Percentiles rank a stretch among this genome's conserved stretches.
Evolutionary conservation across 2,329 filamentous ascomycete species (phyloP).

Genomic region (Aspergillus sp.): DNA sequence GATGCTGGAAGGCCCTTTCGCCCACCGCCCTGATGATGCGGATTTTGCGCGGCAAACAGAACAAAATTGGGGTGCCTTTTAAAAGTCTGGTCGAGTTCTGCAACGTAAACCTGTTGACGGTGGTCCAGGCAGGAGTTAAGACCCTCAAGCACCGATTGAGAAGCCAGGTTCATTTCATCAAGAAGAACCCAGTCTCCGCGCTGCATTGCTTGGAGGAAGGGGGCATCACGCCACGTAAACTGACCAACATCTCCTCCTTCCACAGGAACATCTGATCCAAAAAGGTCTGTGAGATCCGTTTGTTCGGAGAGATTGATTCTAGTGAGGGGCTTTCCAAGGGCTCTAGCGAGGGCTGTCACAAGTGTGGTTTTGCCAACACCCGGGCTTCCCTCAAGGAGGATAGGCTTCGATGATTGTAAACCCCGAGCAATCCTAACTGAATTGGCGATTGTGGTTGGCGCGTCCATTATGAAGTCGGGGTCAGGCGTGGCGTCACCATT

Average conservation of each 20-base stretch:
- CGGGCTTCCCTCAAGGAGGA: slow-evolving; percentile 92
- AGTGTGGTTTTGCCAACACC: slow-evolving; percentile 96
- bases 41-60: slow-evolving; percentile 96
- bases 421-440: slow-evolving; percentile 85
- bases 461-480: slow-evolving; percentile 67
- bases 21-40: slow-evolving; percentile 92
- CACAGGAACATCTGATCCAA: slow-evolving; percentile 90
- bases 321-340: slow-evolving; percentile 72
- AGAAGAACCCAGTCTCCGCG: slow-evolving; percentile 91
- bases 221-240: slow-evolving; percentile 92
- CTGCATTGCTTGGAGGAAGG: slow-evolving; percentile 94
- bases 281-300: slow-evolving; percentile 94
- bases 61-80: slow-evolving; percentile 79
- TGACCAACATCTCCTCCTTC: slow-evolving; percentile 85
- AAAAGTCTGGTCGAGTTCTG: slow-evolving; percentile 91
- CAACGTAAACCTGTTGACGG: slow-evolving; percentile 88
- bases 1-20: slow-evolving; percentile 90
- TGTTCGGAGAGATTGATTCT: slow-evolving; percentile 97
- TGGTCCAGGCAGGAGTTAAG: slow-evolving; percentile 95
- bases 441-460: slow-evolving; percentile 82
- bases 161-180: slow-evolving; percentile 98
- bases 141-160: slow-evolving; percentile 91
- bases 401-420: slow-evolving; percentile 79
- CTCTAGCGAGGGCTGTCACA: slow-evolving; percentile 71
- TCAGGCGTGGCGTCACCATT: slow-evolving; percentile 44